Conservation (phyloP, 495 filamentous ascomycete genomes). For the Margaritispora aquatica region DNA sequence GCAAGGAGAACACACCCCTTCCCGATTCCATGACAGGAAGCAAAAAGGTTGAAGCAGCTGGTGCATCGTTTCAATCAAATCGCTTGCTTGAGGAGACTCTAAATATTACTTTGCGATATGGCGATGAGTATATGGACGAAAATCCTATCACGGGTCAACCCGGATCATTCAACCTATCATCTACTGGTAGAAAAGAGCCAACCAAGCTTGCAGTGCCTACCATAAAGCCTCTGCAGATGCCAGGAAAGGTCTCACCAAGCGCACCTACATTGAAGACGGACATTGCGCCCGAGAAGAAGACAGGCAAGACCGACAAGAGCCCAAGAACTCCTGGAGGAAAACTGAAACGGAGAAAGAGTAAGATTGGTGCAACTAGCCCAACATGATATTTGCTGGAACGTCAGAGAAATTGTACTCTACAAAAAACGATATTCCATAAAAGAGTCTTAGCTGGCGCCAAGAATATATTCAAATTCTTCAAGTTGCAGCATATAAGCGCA, state of each 20-base stretch:
- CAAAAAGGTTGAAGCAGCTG: conserved; percentile 23
- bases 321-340: conserved; percentile 42
- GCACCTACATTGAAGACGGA: conserved; percentile 18
- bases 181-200: conserved; percentile 38
- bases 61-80: conserved; percentile 30
- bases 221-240: conserved; percentile 2
- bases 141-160: conserved; percentile 81
- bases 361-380: background rate
- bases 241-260: background rate
- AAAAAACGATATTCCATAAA: too few relatives aligned
- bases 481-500: too few relatives aligned
- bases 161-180: conserved; percentile 74
- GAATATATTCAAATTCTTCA: too few relatives aligned
- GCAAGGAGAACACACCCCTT: conserved; percentile 56
- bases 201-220: conserved; percentile 17
- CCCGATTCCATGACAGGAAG: conserved; percentile 35
- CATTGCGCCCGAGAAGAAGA: conserved; percentile 18
- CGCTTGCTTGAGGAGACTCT: conserved; percentile 64
- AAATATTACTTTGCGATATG: conserved; percentile 54
- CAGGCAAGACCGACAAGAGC: conserved; percentile 31
- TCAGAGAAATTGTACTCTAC: too few relatives aligned
- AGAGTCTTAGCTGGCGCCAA: too few relatives aligned
- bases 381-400: too few relatives aligned
- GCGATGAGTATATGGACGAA: conserved; percentile 86
- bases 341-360: conserved; percentile 56